Evolutionary conservation across 2,329 filamentous ascomycete species (phyloP).

Genomic region (Biscogniauxia mediterranea): DNA sequence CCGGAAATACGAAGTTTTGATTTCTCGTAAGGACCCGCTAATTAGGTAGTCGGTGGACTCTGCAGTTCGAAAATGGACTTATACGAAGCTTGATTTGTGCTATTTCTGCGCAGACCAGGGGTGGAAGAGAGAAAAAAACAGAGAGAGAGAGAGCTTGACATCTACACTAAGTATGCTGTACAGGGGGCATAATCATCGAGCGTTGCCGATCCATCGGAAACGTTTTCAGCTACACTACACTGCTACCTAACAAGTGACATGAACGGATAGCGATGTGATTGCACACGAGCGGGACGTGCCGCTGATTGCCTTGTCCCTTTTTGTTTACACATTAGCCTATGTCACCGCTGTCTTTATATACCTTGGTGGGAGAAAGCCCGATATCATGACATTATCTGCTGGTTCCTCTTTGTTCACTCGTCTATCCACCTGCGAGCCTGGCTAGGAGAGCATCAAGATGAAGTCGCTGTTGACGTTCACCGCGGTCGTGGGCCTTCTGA

Average conservation of each 20-base stretch:
- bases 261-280: background rate
- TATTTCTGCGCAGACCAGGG: background rate
- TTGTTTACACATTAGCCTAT: background rate
- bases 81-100: background rate
- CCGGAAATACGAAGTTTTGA: background rate
- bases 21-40: background rate
- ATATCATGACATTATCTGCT: background rate
- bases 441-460: constrained; percentile 12
- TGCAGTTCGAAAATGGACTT: background rate
- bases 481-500: constrained; percentile 9
- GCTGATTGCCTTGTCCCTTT: background rate
- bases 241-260: background rate
- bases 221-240: background rate
- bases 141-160: no score
- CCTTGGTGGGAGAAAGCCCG: no score
- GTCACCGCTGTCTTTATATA: background rate
- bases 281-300: background rate
- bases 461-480: constrained; percentile 12
- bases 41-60: background rate
- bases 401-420: background rate
- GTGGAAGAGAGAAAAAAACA: no score
- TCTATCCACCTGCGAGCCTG: constrained; percentile 7
- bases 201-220: background rate
- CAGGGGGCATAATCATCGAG: background rate
- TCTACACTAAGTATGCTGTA: no score